Evolutionary conservation across 331 rosid species (phyloP).

Genomic region (Malus hybrid): DNA sequence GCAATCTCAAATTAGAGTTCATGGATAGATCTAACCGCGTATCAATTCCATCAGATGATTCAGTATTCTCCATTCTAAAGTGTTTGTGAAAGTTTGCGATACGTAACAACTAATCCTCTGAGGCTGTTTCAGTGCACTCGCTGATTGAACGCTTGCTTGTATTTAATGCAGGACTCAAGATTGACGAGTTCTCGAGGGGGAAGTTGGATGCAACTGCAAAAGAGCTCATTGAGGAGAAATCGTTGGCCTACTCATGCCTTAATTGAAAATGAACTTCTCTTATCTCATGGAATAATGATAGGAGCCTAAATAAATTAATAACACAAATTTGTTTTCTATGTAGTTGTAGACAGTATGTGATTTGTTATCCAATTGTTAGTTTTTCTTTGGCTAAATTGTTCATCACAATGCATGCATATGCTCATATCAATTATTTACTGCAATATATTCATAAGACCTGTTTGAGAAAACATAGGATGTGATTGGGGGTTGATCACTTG

Average conservation of each 20-base stretch:
- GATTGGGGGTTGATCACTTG: neutral
- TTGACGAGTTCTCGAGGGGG: slow-evolving; percentile 66
- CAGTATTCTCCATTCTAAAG: neutral
- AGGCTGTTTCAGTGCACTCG: neutral
- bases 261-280: neutral
- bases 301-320: neutral
- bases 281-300: neutral
- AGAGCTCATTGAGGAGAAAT: slow-evolving; percentile 73
- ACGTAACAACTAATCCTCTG: neutral
- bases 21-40: neutral
- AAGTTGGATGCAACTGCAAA: slow-evolving; percentile 72
- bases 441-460: neutral
- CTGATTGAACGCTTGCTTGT: neutral
- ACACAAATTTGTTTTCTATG: neutral
- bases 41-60: neutral
- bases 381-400: neutral
- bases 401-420: neutral
- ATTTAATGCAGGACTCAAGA: slow-evolving; percentile 53
- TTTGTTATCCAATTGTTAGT: neutral
- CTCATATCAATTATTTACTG: neutral
- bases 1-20: neutral
- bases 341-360: too few species aligned
- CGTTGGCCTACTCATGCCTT: slow-evolving; percentile 59
- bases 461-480: neutral
- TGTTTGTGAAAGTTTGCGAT: too few species aligned